Base-by-base conservation (phyloP, 306 rosid species). In the Arachis stenosperma region DNA sequence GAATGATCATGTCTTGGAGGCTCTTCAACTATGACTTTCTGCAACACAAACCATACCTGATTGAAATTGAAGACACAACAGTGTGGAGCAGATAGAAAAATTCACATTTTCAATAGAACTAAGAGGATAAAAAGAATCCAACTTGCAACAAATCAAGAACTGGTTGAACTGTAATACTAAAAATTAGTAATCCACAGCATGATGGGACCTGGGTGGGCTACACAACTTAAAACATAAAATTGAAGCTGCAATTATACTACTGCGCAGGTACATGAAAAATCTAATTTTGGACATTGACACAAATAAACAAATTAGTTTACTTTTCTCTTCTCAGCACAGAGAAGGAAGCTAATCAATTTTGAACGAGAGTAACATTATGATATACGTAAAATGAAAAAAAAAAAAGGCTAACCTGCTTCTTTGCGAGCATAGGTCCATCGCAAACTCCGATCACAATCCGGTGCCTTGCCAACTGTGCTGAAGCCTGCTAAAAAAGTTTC, bases 341-440 rank as follows among this genome's bases (percentile, higher is more conserved):
- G 6, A 40, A 40, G 6, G 43, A 2, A 40, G 7, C 43, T 40
- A 40, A 4, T 40, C 43, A 40, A 40, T 40, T 40, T 40, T 40
- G 7, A 40, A 4, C 43, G 2, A 40, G 6, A 40, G 6, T 7
- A 4, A 4, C 7, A 4, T 40, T 40, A 4, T 40, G 5, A 0
- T 40, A 5, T 7, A 4, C 43, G 7, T 4, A 40, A 40, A 40
- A 40, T 40, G 43, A 40, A 40, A 40, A 40, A 40, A 42, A 42
- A 8, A 42, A 42, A 42, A 42, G 46, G 46, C 27, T 42, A 42
- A 42, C 98, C 95, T 69, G 80, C 78, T 91, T 94, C 17, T 91
- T 94, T 6, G 79, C 73, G 61, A 94, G 75, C 97, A 94, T 94
- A 70, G 96, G 97, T 0, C 97, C 96, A 39, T 89, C 95, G 64